Evolutionary conservation across 352 stramenopile genomes (phyloP).

Genomic region (Pythium phragmitis): DNA sequence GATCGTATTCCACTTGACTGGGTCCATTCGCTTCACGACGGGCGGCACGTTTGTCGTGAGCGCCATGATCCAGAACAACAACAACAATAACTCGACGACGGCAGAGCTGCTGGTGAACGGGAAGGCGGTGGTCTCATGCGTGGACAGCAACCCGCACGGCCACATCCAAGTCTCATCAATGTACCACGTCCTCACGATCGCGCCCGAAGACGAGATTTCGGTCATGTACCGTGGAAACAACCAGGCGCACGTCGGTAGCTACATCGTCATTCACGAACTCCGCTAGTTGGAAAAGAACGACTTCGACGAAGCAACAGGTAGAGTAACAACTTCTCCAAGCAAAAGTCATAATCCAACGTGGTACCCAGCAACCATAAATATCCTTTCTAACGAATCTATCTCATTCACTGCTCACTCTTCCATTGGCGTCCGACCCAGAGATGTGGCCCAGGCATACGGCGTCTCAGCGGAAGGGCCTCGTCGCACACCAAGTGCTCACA

Average conservation of each 20-base stretch:
- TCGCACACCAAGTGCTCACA: background rate
- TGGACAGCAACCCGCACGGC: conserved; percentile 10
- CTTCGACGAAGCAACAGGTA: no score
- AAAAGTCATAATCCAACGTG: no score
- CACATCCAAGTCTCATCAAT: conserved; percentile 6
- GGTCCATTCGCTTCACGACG: background rate
- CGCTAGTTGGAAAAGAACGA: background rate
- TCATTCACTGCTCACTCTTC: no score
- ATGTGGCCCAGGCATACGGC: no score
- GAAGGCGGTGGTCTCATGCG: background rate
- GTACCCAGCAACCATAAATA: no score
- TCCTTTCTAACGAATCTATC: no score
- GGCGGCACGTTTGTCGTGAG: conserved; percentile 9
- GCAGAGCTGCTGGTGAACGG: conserved; percentile 8
- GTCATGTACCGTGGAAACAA: conserved; percentile 19
- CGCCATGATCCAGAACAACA: conserved; percentile 9
- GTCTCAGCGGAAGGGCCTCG: background rate
- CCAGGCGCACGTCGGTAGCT: background rate
- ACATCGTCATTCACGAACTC: conserved; percentile 9
- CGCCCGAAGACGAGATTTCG: background rate
- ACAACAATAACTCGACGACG: conserved; percentile 11
- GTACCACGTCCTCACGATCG: conserved; percentile 4
- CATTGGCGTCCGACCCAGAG: no score
- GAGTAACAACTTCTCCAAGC: no score
- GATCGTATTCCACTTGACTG: background rate